phyloP scores from a whole-genome alignment of 225 moss, liverwort and hornwort species.

The Sphagnum contortum region DNA sequence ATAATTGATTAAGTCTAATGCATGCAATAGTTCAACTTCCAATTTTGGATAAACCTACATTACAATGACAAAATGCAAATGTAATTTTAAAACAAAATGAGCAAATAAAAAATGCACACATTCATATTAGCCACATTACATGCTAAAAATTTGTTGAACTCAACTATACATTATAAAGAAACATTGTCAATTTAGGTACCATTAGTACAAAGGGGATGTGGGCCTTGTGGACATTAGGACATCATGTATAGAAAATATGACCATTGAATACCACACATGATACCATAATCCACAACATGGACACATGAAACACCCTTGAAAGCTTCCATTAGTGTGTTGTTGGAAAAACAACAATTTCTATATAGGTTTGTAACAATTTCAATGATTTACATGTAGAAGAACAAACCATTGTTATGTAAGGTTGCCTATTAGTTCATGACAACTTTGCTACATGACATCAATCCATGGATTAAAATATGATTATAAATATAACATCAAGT shows the following conservation, averaged over 20 bases:
- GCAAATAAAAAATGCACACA: too few relatives aligned
- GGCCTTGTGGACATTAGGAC: constrained; percentile 36
- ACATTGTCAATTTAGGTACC: constrained; percentile 6
- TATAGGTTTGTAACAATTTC: constrained; percentile 34
- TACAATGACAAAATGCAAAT: too few relatives aligned
- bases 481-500: too few relatives aligned
- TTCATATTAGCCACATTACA: not conserved
- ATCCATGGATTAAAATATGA: not conserved
- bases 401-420: constrained; percentile 51
- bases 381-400: constrained; percentile 55
- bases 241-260: constrained; percentile 56
- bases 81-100: too few relatives aligned
- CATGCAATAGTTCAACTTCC: too few relatives aligned
- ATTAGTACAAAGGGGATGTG: constrained; percentile 71
- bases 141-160: not conserved
- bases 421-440: constrained; percentile 71
- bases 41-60: too few relatives aligned
- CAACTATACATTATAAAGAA: too few relatives aligned
- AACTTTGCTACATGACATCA: constrained; percentile 48
- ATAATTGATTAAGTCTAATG: too few relatives aligned
- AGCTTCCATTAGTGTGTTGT: constrained; percentile 35
- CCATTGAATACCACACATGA: constrained; percentile 86
- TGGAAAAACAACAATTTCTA: constrained; percentile 38
- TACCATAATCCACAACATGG: constrained; percentile 78
- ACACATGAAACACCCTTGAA: constrained; percentile 36